These are phyloP conservation scores for Fusarium ambrosium DNA, from an alignment of 2,329 filamentous ascomycete genomes.

Conservation along the genomic window DNA sequence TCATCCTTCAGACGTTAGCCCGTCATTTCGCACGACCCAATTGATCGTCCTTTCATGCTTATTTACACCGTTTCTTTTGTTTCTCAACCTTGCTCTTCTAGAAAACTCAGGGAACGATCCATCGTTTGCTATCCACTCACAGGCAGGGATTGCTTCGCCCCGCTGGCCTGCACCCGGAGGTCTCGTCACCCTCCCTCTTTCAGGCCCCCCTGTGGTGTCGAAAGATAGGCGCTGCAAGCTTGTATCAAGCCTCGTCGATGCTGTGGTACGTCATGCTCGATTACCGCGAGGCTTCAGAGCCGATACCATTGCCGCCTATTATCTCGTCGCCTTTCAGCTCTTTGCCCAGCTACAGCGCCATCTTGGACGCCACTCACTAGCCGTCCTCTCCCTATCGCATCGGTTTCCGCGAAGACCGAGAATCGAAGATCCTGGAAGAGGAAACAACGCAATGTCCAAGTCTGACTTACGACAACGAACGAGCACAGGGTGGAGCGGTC, in stretches of 20 bases:
- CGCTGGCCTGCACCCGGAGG: constrained; percentile 20
- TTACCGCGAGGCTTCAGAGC: neutral
- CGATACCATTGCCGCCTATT: neutral
- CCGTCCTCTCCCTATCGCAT: constrained; percentile 10
- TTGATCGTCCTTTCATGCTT: constrained; percentile 41
- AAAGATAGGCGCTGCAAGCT: neutral
- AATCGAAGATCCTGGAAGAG: constrained; percentile 5
- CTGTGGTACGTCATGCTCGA: constrained; percentile 2
- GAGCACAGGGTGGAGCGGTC: constrained; percentile 32
- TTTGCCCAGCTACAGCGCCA: constrained; percentile 3
- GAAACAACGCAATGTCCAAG: constrained; percentile 7
- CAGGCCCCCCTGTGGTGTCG: neutral
- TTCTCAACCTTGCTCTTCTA: constrained; percentile 37
- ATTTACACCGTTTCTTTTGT: constrained; percentile 39
- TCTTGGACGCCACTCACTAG: constrained; percentile 13
- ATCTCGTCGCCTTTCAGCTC: constrained; percentile 1
- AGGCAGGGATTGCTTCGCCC: constrained; percentile 24
- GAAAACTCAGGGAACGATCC: constrained; percentile 38
- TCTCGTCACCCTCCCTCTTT: constrained; percentile 12
- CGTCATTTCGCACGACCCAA: constrained; percentile 18
- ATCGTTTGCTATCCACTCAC: constrained; percentile 19
- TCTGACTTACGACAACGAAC: constrained; percentile 23
- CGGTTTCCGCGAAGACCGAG: constrained; percentile 9
- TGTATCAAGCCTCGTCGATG: neutral
- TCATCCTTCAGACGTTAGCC: constrained; percentile 10